phyloP scores from a whole-genome alignment of 805 yeast genomes.

The Yarrowia alimentaria region DNA sequence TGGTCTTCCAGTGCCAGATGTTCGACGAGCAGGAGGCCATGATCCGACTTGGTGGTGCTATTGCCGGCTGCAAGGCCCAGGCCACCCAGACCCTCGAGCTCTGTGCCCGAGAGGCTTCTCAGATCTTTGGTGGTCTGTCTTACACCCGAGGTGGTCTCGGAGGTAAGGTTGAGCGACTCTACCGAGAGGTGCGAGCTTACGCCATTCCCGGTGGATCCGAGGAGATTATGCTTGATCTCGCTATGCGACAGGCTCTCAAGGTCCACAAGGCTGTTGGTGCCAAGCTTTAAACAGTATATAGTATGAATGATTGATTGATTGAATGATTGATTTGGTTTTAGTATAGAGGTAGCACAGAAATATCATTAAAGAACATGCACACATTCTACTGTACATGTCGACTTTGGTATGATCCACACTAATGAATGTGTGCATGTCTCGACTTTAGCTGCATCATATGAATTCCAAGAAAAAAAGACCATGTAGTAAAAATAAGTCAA shows the following conservation, averaged over 20 bases:
- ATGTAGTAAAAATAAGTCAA: no score
- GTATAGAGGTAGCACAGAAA: no score
- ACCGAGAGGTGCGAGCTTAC: conserved; percentile 47
- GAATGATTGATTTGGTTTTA: no score
- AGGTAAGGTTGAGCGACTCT: conserved; percentile 45
- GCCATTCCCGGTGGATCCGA: conserved; percentile 49
- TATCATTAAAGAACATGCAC: no score
- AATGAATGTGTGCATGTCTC: no score
- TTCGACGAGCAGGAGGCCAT: conserved; percentile 41
- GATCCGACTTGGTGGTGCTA: conserved; percentile 44
- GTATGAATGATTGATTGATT: conserved; percentile 10
- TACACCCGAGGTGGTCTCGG: conserved; percentile 47
- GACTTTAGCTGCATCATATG: no score
- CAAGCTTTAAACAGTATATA: conserved; percentile 38
- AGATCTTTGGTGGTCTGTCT: conserved; percentile 46
- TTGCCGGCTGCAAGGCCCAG: conserved; percentile 45
- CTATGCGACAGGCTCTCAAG: conserved; percentile 43
- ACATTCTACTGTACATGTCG: no score
- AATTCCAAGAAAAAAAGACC: no score
- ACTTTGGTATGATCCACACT: no score
- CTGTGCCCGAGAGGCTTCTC: conserved; percentile 47
- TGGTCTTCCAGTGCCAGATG: conserved; percentile 39
- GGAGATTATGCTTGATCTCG: conserved; percentile 46
- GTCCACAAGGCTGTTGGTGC: conserved; percentile 45
- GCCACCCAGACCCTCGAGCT: conserved; percentile 44